These are phyloP conservation scores for Eragrostis nindensis DNA, from an alignment of 176 grass and related monocot genomes.

Conservation along the genomic window DNA sequence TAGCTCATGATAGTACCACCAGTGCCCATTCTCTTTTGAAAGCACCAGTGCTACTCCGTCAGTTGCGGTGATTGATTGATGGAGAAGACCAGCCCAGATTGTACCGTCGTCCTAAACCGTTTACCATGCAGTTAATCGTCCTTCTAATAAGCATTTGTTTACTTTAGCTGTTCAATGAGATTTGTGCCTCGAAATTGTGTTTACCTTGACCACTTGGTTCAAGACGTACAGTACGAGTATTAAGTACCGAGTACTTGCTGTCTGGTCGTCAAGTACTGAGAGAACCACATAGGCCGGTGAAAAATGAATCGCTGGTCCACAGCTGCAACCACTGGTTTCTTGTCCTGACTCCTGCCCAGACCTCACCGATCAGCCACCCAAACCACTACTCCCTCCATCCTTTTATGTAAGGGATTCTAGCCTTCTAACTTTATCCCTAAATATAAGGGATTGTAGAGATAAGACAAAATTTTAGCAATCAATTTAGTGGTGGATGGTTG, in stretches of 20 bases:
- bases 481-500: no score
- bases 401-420: no score
- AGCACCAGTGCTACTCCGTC: background rate
- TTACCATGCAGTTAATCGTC: background rate
- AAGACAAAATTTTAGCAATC: no score
- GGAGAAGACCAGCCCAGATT: constrained; percentile 3
- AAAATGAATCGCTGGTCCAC: background rate
- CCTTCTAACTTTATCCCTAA: no score
- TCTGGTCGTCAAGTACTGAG: background rate
- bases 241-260: background rate
- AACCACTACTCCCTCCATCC: no score
- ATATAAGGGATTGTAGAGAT: no score
- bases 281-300: background rate
- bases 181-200: background rate
- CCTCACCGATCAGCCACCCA: background rate
- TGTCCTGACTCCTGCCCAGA: background rate
- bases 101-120: background rate
- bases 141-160: background rate
- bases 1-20: background rate
- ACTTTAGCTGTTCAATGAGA: background rate
- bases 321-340: background rate
- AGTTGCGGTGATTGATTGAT: background rate
- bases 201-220: background rate
- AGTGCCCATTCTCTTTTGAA: background rate
- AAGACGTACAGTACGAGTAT: background rate